These are phyloP conservation scores for Epichloe glyceriae DNA, from an alignment of 2,329 filamentous ascomycete species.

Conservation along the genomic window DNA sequence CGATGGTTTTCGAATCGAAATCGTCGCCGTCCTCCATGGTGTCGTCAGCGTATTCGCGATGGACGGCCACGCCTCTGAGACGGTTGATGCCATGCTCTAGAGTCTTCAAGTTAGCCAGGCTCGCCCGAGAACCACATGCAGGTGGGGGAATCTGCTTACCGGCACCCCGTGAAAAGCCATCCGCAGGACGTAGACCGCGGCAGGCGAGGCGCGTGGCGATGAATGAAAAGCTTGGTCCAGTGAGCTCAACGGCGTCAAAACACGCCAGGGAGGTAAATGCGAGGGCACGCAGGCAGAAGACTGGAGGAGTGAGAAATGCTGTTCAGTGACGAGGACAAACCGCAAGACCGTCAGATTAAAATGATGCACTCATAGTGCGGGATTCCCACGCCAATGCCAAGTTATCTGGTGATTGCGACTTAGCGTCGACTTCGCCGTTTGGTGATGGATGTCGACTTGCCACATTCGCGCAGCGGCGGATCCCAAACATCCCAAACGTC, in stretches of 20 bases:
- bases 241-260: background rate
- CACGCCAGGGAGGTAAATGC: background rate
- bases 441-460: background rate
- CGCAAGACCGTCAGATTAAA: slow-evolving; percentile 4
- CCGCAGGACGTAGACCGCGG: background rate
- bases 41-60: slow-evolving; percentile 26
- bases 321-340: background rate
- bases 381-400: background rate
- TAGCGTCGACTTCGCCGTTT: background rate
- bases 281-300: too few relatives aligned
- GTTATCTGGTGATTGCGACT: background rate
- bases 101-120: slow-evolving; percentile 9
- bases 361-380: slow-evolving; percentile 10
- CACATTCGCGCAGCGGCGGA: background rate
- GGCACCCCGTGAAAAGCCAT: slow-evolving; percentile 21
- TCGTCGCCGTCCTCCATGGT: slow-evolving; percentile 17
- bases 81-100: slow-evolving; percentile 29
- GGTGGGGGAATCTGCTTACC: slow-evolving; percentile 8
- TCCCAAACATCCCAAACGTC: too few relatives aligned
- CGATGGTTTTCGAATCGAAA: slow-evolving; percentile 4
- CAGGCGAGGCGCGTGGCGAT: background rate
- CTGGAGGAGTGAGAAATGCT: background rate
- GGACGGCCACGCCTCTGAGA: slow-evolving; percentile 33
- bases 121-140: background rate
- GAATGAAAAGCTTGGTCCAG: background rate